These are phyloP conservation scores for Penicillium desertorum DNA, from an alignment of 495 filamentous ascomycete genomes.

Conservation along the genomic window DNA sequence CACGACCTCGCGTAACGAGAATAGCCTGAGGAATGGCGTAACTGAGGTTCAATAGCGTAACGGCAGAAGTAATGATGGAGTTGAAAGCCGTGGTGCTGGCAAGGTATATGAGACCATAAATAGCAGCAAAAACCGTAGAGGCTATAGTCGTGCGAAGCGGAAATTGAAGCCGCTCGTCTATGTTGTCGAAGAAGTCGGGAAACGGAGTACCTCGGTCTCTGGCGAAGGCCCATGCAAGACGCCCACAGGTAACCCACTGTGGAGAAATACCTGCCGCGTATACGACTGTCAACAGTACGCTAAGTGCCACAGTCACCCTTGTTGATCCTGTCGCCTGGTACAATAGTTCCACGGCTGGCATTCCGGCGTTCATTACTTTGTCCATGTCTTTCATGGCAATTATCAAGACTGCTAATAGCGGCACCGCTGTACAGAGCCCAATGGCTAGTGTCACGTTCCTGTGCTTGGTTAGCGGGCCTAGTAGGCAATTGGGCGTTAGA, in stretches of 20 bases:
- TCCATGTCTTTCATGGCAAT: slow-evolving; percentile 33
- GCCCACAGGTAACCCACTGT: slow-evolving; percentile 32
- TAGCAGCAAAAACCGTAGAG: slow-evolving; percentile 25
- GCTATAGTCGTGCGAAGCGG: slow-evolving; percentile 33
- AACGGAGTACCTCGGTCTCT: slow-evolving; percentile 27
- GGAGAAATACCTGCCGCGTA: background rate
- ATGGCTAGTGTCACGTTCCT: slow-evolving; percentile 32
- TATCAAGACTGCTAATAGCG: slow-evolving; percentile 37
- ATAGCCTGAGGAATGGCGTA: slow-evolving; percentile 40
- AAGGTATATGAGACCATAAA: slow-evolving; percentile 43
- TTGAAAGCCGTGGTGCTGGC: slow-evolving; percentile 45
- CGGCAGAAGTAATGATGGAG: slow-evolving; percentile 39
- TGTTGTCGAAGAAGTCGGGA: slow-evolving; percentile 26
- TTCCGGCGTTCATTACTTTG: background rate
- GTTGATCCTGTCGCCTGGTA: background rate
- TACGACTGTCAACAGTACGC: background rate
- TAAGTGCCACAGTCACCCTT: background rate
- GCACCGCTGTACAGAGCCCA: slow-evolving; percentile 35
- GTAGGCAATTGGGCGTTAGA: slow-evolving; percentile 14
- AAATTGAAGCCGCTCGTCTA: slow-evolving; percentile 22
- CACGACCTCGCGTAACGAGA: slow-evolving; percentile 29
- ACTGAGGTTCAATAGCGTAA: slow-evolving; percentile 37
- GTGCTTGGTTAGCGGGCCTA: background rate
- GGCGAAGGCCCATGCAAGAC: slow-evolving; percentile 43
- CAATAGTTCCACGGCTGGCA: slow-evolving; percentile 12